phyloP scores from a whole-genome alignment of 1,284 basidiomycete species.

The Rhizoctonia solani region DNA sequence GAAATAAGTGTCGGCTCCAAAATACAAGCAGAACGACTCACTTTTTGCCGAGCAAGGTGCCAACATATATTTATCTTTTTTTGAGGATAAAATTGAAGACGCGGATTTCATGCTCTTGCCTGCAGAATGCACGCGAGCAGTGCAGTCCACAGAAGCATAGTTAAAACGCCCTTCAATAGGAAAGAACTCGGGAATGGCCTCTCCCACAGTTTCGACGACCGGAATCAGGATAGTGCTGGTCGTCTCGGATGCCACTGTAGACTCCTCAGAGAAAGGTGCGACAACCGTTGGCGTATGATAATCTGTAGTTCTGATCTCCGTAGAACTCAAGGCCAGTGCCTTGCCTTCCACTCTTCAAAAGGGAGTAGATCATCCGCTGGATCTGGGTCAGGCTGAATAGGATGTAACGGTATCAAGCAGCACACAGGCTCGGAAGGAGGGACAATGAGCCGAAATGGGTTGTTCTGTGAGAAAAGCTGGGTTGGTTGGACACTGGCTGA shows the following conservation, averaged over 20 bases:
- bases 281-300: conserved; percentile 37
- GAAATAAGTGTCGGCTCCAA: background rate
- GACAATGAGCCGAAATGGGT: conserved; percentile 20
- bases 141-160: conserved; percentile 92
- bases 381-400: conserved; percentile 50
- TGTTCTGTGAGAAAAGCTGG: conserved; percentile 9
- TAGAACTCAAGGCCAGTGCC: conserved; percentile 52
- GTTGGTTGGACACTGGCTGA: background rate
- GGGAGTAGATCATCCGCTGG: conserved; percentile 63
- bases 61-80: conserved; percentile 96
- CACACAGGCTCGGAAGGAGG: conserved; percentile 56
- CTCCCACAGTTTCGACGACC: conserved; percentile 2
- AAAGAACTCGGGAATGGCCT: conserved; percentile 24
- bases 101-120: conserved; percentile 85
- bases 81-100: conserved; percentile 82
- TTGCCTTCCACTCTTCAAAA: conserved; percentile 90
- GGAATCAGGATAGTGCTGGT: background rate
- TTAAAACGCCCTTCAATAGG: conserved; percentile 75
- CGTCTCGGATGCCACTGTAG: conserved; percentile 34
- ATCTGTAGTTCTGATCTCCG: conserved; percentile 40
- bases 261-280: conserved; percentile 39
- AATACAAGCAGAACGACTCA: background rate
- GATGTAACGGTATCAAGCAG: conserved; percentile 61
- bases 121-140: conserved; percentile 84
- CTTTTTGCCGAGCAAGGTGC: conserved; percentile 73